Percentiles rank a stretch among this genome's conserved stretches.
Conservation (phyloP, 306 rosid species). For the Vicia faba region DNA sequence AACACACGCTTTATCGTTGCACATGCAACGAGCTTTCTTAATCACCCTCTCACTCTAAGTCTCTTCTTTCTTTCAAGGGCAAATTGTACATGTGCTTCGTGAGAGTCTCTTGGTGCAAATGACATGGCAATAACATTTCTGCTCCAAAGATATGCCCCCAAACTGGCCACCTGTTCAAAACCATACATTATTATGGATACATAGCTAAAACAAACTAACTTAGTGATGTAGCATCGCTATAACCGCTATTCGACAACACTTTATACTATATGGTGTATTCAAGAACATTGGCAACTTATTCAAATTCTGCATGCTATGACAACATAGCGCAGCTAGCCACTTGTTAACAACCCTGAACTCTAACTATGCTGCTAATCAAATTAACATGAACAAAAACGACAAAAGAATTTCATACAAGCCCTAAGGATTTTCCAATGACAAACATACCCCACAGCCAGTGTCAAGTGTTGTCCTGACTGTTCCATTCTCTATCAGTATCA, state of each 20-base stretch:
- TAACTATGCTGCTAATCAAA: constrained; percentile 3
- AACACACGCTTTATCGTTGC: too few relatives aligned
- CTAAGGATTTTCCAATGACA: constrained; percentile 11
- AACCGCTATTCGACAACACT: background rate
- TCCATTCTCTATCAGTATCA: constrained; percentile 84
- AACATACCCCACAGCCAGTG: constrained; percentile 97
- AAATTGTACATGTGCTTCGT: constrained; percentile 97
- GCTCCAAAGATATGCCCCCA: constrained; percentile 97
- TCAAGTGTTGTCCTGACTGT: constrained; percentile 91
- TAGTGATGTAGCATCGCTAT: background rate
- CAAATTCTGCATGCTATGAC: too few relatives aligned
- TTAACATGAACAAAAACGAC: constrained; percentile 15
- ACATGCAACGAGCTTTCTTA: too few relatives aligned
- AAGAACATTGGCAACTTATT: background rate
- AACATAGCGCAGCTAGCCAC: too few relatives aligned
- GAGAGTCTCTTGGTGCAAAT: constrained; percentile 94
- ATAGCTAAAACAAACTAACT: constrained; percentile 28
- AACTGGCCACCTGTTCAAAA: constrained; percentile 83
- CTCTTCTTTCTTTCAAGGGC: constrained; percentile 99
- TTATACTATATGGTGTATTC: background rate
- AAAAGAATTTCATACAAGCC: constrained; percentile 13
- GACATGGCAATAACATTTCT: constrained; percentile 92
- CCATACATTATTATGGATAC: constrained; percentile 15
- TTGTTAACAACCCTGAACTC: background rate
- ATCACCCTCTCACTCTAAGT: too few relatives aligned